Conservation (phyloP, 352 stramenopile species). For the Phytophthora nicotianae region DNA sequence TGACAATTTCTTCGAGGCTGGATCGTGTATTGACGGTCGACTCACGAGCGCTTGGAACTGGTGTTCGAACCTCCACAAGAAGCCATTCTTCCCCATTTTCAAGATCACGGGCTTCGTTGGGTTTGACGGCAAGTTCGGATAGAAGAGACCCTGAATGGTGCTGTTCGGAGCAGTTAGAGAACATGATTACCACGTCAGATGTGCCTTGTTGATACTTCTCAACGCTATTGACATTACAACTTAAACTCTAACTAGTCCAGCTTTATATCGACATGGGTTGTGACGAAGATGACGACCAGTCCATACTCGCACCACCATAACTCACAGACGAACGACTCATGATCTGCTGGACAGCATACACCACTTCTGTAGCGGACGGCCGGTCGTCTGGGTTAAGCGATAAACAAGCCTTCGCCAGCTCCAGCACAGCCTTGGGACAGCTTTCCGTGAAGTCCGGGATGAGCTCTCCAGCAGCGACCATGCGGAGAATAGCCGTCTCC, state of each 20-base stretch:
- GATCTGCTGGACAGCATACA: constrained; percentile 65
- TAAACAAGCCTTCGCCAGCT: constrained; percentile 57
- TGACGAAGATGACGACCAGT: constrained; percentile 31
- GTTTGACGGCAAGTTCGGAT: constrained; percentile 97
- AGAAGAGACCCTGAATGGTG: constrained; percentile 19
- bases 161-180: constrained; percentile 15
- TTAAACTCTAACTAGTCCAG: constrained; percentile 21
- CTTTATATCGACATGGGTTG: constrained; percentile 28
- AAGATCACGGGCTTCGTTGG: constrained; percentile 96
- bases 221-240: constrained; percentile 33
- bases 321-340: constrained; percentile 30
- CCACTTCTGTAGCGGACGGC: constrained; percentile 59
- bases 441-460: constrained; percentile 58
- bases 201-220: constrained; percentile 14
- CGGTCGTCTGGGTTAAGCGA: constrained; percentile 60
- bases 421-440: constrained; percentile 50
- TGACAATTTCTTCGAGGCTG: constrained; percentile 96
- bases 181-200: not conserved
- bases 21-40: constrained; percentile 96
- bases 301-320: constrained; percentile 15
- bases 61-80: constrained; percentile 94
- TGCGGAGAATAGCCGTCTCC: constrained; percentile 62
- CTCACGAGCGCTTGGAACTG: constrained; percentile 98
- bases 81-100: constrained; percentile 96
- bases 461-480: constrained; percentile 64